phyloP scores from a whole-genome alignment of 345 rosid species.

The Murraya koenigii region DNA sequence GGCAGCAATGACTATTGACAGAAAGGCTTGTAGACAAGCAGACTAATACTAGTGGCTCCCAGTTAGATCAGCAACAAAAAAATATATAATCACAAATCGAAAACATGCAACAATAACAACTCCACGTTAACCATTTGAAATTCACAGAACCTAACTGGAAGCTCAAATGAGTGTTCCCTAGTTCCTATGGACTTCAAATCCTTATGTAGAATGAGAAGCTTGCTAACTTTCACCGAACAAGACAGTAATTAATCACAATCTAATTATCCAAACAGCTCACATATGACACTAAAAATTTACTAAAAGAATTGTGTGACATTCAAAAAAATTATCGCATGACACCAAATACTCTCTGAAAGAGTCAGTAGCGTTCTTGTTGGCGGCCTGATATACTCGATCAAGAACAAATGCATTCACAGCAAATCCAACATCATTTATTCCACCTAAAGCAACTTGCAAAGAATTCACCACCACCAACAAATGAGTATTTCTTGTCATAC shows the following conservation, averaged over 20 bases:
- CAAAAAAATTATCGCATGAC: background rate
- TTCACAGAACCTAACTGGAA: background rate
- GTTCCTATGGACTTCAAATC: background rate
- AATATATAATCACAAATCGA: background rate
- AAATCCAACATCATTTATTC: background rate
- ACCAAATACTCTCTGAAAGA: background rate
- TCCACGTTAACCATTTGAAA: background rate
- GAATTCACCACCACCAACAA: background rate
- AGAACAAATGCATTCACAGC: background rate
- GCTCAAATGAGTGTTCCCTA: background rate
- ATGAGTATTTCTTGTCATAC: background rate
- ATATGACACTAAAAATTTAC: too few species aligned
- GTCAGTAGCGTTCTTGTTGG: background rate
- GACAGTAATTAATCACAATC: background rate
- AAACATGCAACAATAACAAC: background rate
- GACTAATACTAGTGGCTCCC: background rate
- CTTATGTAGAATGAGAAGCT: background rate
- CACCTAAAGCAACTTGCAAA: background rate
- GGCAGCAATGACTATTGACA: background rate
- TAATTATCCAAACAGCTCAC: background rate
- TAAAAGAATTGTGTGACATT: background rate
- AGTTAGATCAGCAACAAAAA: background rate
- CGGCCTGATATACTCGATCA: background rate
- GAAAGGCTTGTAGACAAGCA: background rate
- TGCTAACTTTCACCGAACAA: background rate